These are phyloP conservation scores for Ceratobasidium sp. DNA, from an alignment of 1,284 basidiomycete species.

Conservation along the genomic window DNA sequence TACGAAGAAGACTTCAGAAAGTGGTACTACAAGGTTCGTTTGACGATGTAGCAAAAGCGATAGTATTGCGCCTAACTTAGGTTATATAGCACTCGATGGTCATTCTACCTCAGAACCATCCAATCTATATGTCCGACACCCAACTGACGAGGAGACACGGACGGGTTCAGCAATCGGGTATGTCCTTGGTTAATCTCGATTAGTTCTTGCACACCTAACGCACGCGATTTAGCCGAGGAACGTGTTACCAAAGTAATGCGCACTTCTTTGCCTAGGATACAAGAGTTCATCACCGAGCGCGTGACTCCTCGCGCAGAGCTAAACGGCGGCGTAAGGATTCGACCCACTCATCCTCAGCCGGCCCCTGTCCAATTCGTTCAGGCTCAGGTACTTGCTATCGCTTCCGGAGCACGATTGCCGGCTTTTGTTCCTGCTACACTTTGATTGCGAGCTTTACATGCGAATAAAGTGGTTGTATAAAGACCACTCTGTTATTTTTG, in stretches of 20 bases:
- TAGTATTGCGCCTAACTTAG: conserved; percentile 23
- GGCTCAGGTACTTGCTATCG: conserved; percentile 67
- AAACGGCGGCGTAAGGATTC: neutral
- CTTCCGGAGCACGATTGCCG: conserved; percentile 68
- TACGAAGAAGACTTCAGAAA: conserved; percentile 62
- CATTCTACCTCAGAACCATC: conserved; percentile 68
- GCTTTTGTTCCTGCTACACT: too few relatives aligned
- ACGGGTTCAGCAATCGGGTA: conserved; percentile 57
- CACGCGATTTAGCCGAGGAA: neutral
- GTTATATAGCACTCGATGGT: conserved; percentile 69
- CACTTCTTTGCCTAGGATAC: conserved; percentile 40
- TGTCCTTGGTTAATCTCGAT: neutral
- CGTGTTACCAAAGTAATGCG: conserved; percentile 43
- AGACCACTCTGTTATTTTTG: too few relatives aligned
- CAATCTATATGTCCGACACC: conserved; percentile 61
- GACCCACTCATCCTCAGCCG: neutral
- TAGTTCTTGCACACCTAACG: neutral
- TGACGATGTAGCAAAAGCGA: neutral
- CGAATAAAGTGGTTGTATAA: too few relatives aligned
- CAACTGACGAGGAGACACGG: conserved; percentile 70
- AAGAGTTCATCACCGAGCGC: conserved; percentile 20
- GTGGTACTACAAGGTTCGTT: conserved; percentile 72
- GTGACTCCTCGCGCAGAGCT: conserved; percentile 22
- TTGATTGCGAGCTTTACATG: too few relatives aligned
- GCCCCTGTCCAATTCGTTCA: conserved; percentile 48